Base-by-base conservation (phyloP, 2,329 filamentous ascomycete species). In the Alternaria ethzedia region DNA sequence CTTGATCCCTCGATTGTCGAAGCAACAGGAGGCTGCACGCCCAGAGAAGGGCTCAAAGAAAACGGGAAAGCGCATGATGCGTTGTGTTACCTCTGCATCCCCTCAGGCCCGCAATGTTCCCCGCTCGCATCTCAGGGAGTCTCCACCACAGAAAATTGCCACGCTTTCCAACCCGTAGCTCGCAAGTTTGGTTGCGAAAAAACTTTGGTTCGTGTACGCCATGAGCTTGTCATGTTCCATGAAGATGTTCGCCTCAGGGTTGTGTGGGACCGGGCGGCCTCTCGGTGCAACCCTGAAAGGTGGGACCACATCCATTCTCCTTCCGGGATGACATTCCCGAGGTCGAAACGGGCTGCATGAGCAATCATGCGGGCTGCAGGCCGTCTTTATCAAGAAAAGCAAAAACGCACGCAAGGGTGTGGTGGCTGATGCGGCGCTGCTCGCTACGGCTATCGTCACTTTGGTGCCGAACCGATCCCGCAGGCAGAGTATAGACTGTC, bases 301-400 rank as follows among this genome's bases (percentile, higher is more conserved):
- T 65, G 63, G 63, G 46, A 59, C 54, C 63, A 62, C 50, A 32
- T 56, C 58, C 28, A 30, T 36, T 13, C 36, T 45, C 54, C 45
- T 56, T 43, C 54, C 54, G 47, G 50, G 57, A 54, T 61, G 62
- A 26, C 54, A 61, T 45, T 60, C 54, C 54, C 59, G 32, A 52
- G 28, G 62, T 64, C 46, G 54, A 55, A 64, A 58, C 54, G 54
- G 58, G 49, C 45, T 62, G 62, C 62, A 62, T 58, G 36, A 62
- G 54, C 49, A 64, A 57, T 57, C 44, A 54, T 57, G 50, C 47
- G 44, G 36, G 51, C 51, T 63, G 51, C 45, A 61, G 47, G 58
- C 49, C 36, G 46, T 26, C 58, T 57, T 47, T 21, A 51, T 23
- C 44, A 50, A 61, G 43, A 54, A 51, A 55, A 58, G 57, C 57